Base-by-base conservation (phyloP, 768 basidiomycete genomes). In the Collybia sordida region DNA sequence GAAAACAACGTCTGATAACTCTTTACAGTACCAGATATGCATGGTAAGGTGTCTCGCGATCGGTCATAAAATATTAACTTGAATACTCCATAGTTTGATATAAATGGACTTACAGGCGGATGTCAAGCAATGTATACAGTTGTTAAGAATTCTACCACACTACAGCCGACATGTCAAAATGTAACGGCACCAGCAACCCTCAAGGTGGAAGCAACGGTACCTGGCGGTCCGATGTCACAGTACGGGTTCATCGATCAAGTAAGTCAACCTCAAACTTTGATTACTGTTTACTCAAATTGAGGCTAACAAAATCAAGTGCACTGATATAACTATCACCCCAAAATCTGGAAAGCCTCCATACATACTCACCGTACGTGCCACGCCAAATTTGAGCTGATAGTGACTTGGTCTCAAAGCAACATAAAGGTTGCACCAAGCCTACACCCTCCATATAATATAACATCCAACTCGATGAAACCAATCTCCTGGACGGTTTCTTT, bases 371-470 rank as follows among this genome's bases (percentile, higher is more conserved):
- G 80, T 80, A 49, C 42, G 68, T 31, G 14, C 9, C 31, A 51
- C 2, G 22, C 45, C 42, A 36, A 43, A n/a, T 36, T 14, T 14
- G 31, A 31, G 14, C 9, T 3, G 14, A 31, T 24, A n/a, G 25
- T 4, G 22, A n/a, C 15, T n/a, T 14, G 22, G 25, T 34, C 28
- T 17, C 15, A 17, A 23, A 39, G 15, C 40, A 11, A 3, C 31
- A 34, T 31, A 25, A 37, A 81, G 79, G 66, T 81, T 8, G 72
- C 77, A 1, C 80, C 80, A 7, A 68, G 77, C 1, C 62, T 74
- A 6, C 79, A 79, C 58, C 78, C 81, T 0, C 78, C 80, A 6
- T 72, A 68, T 47, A 80, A 79, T 55, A 70, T 81, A 51, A 79
- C 77, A 2, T 71, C 70, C 15, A 56, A 69, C 21, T 63, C 64